phyloP scores from a whole-genome alignment of 1,284 basidiomycete genomes.

The Fomitopsis pinicola region DNA sequence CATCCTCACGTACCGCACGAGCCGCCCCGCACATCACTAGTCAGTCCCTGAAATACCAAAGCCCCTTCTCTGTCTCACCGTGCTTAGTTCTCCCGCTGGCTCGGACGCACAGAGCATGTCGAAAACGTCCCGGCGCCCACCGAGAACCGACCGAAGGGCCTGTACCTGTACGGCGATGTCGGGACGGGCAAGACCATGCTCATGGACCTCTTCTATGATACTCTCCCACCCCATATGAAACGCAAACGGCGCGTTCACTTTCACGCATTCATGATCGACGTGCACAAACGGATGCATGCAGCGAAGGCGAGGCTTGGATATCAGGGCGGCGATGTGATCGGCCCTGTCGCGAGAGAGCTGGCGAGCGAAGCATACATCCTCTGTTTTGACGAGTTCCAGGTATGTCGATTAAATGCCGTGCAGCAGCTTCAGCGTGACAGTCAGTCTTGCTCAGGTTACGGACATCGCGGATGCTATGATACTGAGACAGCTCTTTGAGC shows the following conservation, averaged over 20 bases:
- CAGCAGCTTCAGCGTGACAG: neutral
- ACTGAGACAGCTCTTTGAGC: slow-evolving; percentile 83
- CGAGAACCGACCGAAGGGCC: slow-evolving; percentile 70
- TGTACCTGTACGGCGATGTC: slow-evolving; percentile 97
- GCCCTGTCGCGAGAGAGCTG: slow-evolving; percentile 86
- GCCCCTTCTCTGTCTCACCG: neutral
- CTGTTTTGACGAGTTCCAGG: slow-evolving; percentile 99
- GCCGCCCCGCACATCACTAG: slow-evolving; percentile 26
- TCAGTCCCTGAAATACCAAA: slow-evolving; percentile 10
- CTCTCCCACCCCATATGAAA: slow-evolving; percentile 73
- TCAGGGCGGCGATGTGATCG: slow-evolving; percentile 78
- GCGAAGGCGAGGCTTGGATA: slow-evolving; percentile 68
- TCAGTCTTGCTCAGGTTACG: slow-evolving; percentile 60
- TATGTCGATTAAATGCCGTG: slow-evolving; percentile 27
- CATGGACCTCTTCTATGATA: slow-evolving; percentile 97
- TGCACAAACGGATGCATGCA: slow-evolving; percentile 88
- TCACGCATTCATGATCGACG: slow-evolving; percentile 98
- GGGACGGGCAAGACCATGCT: slow-evolving; percentile 98
- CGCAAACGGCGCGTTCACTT: slow-evolving; percentile 91
- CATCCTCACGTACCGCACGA: slow-evolving; percentile 52
- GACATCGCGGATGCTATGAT: slow-evolving; percentile 99
- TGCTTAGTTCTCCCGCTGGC: slow-evolving; percentile 60
- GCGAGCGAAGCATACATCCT: slow-evolving; percentile 84
- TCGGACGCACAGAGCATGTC: slow-evolving; percentile 39
- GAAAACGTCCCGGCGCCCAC: slow-evolving; percentile 35